These are phyloP conservation scores for Cochlearia excelsa DNA, from an alignment of 345 rosid species.

Conservation along the genomic window DNA sequence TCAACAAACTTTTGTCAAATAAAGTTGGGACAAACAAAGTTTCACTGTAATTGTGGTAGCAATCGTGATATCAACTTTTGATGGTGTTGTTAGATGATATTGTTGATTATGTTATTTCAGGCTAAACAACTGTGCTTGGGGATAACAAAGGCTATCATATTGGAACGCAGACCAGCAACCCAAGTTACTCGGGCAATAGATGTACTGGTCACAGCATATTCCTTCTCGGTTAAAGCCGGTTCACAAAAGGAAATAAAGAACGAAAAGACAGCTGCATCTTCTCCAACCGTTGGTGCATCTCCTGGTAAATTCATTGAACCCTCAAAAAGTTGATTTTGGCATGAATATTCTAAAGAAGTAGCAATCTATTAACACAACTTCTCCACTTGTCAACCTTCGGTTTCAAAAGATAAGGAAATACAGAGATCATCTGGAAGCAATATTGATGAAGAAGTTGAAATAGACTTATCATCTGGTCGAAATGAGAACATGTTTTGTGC, in stretches of 20 bases:
- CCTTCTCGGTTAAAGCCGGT: slow-evolving; percentile 66
- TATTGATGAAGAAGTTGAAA: slow-evolving; percentile 41
- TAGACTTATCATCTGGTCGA: slow-evolving; percentile 41
- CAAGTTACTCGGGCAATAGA: slow-evolving; percentile 77
- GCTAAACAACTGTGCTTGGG: slow-evolving; percentile 84
- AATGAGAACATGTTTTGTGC: slow-evolving; percentile 47
- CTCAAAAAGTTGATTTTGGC: slow-evolving; percentile 38
- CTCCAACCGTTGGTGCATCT: slow-evolving; percentile 38
- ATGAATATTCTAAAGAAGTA: slow-evolving; percentile 22
- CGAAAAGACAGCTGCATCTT: slow-evolving; percentile 43
- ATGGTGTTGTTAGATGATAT: slow-evolving; percentile 11
- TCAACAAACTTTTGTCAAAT: slow-evolving; percentile 1
- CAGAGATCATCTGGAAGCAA: slow-evolving; percentile 39
- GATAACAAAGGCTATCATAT: slow-evolving; percentile 61
- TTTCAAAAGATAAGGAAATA: slow-evolving; percentile 49
- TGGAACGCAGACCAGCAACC: slow-evolving; percentile 83
- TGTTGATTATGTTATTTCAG: slow-evolving; percentile 46
- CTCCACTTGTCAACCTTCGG: slow-evolving; percentile 39
- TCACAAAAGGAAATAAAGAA: slow-evolving; percentile 58
- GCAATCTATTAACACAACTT: slow-evolving; percentile 7
- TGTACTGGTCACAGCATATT: slow-evolving; percentile 69
- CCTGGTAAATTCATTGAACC: slow-evolving; percentile 41
- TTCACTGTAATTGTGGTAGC: slow-evolving; percentile 4
- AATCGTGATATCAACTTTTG: slow-evolving; percentile 20
- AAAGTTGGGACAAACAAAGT: slow-evolving; percentile 1